Evolutionary conservation across 2,329 filamentous ascomycete genomes (phyloP), one percentile per base, ranked within the genome.

Genomic region (Curvularia verruculosa): DNA sequence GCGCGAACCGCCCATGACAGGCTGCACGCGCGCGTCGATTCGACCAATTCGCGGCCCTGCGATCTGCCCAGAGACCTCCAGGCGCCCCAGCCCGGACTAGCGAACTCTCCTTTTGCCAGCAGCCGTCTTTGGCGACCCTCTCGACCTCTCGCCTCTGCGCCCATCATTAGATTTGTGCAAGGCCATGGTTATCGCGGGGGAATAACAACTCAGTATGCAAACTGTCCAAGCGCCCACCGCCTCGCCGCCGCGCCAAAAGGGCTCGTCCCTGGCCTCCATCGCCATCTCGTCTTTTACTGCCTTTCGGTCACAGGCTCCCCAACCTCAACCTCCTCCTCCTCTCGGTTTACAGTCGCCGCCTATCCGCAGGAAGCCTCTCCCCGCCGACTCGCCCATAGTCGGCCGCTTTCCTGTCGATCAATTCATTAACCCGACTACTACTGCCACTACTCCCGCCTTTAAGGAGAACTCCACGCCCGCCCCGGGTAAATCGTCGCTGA

Each of bases 291-390:
- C 78, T 44, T 80, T 80, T 67, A 75, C 77, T 54, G 71, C 75
- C 59, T 80, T 80, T 68, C 77, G 75, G 49, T 75, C 77, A 31
- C 76, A 78, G 61, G 69, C 77, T 39, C 75, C 78, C 56, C 69
- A 73, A 56, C 70, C 78, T 39, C 46, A 55, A 9, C 58, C 62
- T 29, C 3, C 43, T 29, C 26, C 46, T 26, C 21, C 19, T 26
- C 45, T 63, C 26, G 63, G 61, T 12, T 58, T 68, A 54, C 69
- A 69, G 60, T 77, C 79, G 59, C 76, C 79, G 60, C 76, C 78
- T 52, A 76, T 84, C 57, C 80, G 80, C 65, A 79, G 83, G 64
- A 85, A 85, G 71, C 83, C 84, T 66, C 73, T 86, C 60, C 84
- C 83, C 59, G 74, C 77, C 58, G 79, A 79, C 75, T 80, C 82